Evolutionary conservation across 1,284 basidiomycete species (phyloP).

Genomic region (Ustilago tritici): DNA sequence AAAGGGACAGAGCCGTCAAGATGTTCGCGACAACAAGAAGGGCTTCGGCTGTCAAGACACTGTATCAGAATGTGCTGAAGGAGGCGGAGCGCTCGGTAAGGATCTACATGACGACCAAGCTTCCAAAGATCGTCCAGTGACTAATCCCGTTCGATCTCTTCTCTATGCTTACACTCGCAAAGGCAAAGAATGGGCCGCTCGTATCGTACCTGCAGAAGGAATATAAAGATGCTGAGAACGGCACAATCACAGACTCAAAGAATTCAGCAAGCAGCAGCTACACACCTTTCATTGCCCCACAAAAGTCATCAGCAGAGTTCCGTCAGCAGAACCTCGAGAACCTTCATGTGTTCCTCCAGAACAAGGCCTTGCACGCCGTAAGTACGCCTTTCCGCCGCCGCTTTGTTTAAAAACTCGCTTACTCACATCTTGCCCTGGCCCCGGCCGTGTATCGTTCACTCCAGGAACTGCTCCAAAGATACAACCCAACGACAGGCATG

Average conservation of each 20-base stretch:
- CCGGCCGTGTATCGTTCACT: slow-evolving; percentile 75
- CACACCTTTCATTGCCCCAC: slow-evolving; percentile 29
- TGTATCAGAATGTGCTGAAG: slow-evolving; percentile 38
- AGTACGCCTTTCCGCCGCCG: slow-evolving; percentile 50
- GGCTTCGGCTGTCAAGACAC: slow-evolving; percentile 26
- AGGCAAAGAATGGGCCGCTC: slow-evolving; percentile 42
- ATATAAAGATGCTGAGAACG: slow-evolving; percentile 19
- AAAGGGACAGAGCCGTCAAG: background rate
- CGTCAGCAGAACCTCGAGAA: slow-evolving; percentile 73
- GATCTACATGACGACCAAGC: background rate
- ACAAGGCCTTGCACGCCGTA: slow-evolving; percentile 77
- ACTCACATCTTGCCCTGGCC: slow-evolving; percentile 1
- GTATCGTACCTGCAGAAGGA: slow-evolving; percentile 35
- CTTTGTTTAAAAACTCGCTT: slow-evolving; percentile 16
- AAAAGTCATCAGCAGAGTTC: slow-evolving; percentile 30
- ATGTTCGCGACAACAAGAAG: slow-evolving; percentile 40
- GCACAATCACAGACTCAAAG: background rate
- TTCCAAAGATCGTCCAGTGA: too few species aligned
- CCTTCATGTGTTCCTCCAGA: slow-evolving; percentile 78
- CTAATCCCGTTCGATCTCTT: background rate
- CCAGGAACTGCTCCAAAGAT: slow-evolving; percentile 71
- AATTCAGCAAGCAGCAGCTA: slow-evolving; percentile 17
- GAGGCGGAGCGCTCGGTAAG: slow-evolving; percentile 37
- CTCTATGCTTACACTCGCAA: background rate
- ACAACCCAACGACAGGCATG: slow-evolving; percentile 85